Evolutionary conservation across 2,329 filamentous ascomycete species (phyloP).

Genomic region (Ophiostoma populinum): DNA sequence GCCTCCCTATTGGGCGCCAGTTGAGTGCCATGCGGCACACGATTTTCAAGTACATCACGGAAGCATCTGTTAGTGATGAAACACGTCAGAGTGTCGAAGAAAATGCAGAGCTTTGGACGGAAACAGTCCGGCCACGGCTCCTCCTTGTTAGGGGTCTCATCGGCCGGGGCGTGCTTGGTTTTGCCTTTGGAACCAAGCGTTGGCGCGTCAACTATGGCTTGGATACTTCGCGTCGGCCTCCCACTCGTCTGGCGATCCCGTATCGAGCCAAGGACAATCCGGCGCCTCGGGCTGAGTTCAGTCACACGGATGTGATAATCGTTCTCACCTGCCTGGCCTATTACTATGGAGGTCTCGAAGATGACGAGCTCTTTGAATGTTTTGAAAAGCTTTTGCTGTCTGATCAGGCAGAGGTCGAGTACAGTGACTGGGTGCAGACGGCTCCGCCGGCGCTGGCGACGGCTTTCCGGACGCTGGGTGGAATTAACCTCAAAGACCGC

Average conservation of each 20-base stretch:
- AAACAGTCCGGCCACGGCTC: slow-evolving; percentile 18
- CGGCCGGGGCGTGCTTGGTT: slow-evolving; percentile 33
- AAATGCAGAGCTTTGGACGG: slow-evolving; percentile 19
- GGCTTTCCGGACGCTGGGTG: slow-evolving; percentile 23
- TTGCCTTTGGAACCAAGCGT: slow-evolving; percentile 36
- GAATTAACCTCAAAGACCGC: slow-evolving; percentile 42
- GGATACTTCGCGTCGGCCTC: slow-evolving; percentile 22
- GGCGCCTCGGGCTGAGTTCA: slow-evolving; percentile 38
- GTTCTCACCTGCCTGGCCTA: slow-evolving; percentile 36
- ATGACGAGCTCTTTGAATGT: slow-evolving; percentile 29
- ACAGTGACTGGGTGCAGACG: slow-evolving; percentile 27
- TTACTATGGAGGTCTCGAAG: slow-evolving; percentile 36
- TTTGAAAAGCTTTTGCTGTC: slow-evolving; percentile 31
- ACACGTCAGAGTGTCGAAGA: slow-evolving; percentile 21
- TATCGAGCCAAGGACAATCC: slow-evolving; percentile 43
- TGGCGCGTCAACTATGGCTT: slow-evolving; percentile 51
- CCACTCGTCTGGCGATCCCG: slow-evolving; percentile 35
- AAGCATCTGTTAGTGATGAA: slow-evolving; percentile 13
- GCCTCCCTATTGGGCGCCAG: slow-evolving; percentile 16
- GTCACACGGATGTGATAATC: slow-evolving; percentile 42
- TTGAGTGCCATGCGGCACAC: not conserved
- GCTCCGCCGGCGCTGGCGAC: slow-evolving; percentile 16
- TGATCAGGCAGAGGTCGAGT: slow-evolving; percentile 35
- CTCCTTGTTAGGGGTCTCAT: slow-evolving; percentile 38
- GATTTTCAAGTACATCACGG: slow-evolving; percentile 22